Evolutionary conservation across 2,329 filamentous ascomycete species (phyloP).

Genomic region (Apiospora saccharicola): DNA sequence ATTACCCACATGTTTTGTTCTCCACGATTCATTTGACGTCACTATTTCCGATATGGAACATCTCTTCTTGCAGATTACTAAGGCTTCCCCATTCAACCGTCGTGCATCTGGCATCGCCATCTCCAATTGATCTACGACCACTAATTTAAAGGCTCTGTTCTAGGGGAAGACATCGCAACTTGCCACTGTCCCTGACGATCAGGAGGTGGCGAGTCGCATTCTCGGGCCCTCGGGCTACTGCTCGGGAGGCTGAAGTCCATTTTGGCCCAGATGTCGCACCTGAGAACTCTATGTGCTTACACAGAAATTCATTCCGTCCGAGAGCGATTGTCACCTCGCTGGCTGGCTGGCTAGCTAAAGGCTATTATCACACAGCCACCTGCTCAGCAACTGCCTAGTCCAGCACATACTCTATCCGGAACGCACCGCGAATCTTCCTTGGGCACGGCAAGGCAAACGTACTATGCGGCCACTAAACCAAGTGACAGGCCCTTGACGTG

Average conservation of each 20-base stretch:
- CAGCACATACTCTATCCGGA: slow-evolving; percentile 1
- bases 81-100: neutral
- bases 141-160: slow-evolving; percentile 13
- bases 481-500: slow-evolving; percentile 6
- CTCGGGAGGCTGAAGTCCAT: neutral
- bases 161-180: slow-evolving; percentile 18
- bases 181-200: slow-evolving; percentile 28
- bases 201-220: slow-evolving; percentile 28
- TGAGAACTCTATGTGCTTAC: neutral
- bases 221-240: neutral
- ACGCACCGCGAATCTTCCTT: neutral
- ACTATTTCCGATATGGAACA: neutral
- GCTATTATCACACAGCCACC: neutral
- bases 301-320: neutral
- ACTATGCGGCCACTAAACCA: neutral
- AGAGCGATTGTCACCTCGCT: neutral
- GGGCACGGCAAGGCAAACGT: neutral
- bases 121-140: slow-evolving; percentile 3
- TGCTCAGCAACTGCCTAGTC: neutral
- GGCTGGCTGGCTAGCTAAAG: neutral
- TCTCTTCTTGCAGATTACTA: neutral
- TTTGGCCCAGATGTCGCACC: neutral
- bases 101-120: slow-evolving; percentile 10
- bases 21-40: slow-evolving; percentile 5
- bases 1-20: neutral